These are phyloP conservation scores for Tolypocladium album DNA, from an alignment of 2,329 filamentous ascomycete genomes.

Conservation along the genomic window DNA sequence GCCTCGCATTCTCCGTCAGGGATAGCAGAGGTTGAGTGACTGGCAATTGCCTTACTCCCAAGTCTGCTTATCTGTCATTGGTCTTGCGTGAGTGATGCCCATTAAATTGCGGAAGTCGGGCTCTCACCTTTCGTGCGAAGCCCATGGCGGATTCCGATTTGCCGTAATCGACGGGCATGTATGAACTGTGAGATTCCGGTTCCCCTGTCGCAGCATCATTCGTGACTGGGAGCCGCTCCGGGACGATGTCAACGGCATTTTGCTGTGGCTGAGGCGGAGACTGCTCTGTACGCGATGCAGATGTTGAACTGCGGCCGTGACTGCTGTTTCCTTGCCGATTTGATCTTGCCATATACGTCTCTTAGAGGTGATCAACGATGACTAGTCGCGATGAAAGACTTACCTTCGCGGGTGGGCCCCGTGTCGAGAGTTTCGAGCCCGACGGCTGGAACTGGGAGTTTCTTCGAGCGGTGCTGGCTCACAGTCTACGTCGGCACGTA, in stretches of 20 bases:
- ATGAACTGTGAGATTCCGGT: background rate
- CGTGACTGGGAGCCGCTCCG: background rate
- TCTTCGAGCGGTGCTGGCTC: background rate
- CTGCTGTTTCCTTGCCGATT: background rate
- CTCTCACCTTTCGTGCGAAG: constrained; percentile 2
- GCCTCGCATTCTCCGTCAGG: constrained; percentile 1
- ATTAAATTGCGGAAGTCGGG: background rate
- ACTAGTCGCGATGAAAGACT: background rate
- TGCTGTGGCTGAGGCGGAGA: background rate
- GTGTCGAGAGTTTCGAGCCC: background rate
- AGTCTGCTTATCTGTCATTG: background rate
- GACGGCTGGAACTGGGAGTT: background rate
- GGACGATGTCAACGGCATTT: background rate
- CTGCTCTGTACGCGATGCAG: background rate
- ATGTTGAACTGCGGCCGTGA: background rate
- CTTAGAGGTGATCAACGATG: background rate
- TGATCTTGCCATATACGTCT: background rate
- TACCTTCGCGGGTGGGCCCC: background rate
- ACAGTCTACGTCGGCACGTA: constrained; percentile 1
- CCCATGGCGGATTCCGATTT: constrained; percentile 1
- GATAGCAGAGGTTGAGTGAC: constrained; percentile 2
- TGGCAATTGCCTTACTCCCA: background rate
- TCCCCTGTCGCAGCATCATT: background rate
- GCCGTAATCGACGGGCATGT: background rate
- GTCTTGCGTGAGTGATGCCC: background rate